A percentile compares a stretch with the other conserved stretches of the same genome.
These are phyloP conservation scores for Penicillium sp. DNA, from an alignment of 2,329 filamentous ascomycete species.

Conservation along the genomic window DNA sequence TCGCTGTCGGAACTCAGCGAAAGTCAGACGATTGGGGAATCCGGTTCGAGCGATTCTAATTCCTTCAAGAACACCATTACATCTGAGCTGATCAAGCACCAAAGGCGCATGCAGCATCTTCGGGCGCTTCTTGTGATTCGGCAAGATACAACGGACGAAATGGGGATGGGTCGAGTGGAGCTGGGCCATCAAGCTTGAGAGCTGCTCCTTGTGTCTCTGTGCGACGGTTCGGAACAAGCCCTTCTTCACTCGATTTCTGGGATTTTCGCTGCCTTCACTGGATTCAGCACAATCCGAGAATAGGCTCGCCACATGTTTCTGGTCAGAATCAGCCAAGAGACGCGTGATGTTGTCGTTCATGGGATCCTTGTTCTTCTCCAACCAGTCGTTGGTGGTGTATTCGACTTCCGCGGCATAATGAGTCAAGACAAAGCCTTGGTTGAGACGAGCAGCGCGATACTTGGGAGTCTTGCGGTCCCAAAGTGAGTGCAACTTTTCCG, in stretches of 20 bases:
- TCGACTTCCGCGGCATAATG: conserved; percentile 98
- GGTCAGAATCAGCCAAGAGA: conserved; percentile 75
- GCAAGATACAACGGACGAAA: conserved; percentile 95
- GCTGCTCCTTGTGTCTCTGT: conserved; percentile 94
- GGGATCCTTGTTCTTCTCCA: conserved; percentile 99
- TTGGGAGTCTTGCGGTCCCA: conserved; percentile 97
- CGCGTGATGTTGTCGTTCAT: conserved; percentile 95
- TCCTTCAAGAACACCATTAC: conserved; percentile 98
- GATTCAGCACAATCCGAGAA: conserved; percentile 84
- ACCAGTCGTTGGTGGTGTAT: conserved; percentile 90
- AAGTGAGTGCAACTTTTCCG: conserved; percentile 91
- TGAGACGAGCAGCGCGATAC: conserved; percentile 82
- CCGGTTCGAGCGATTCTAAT: conserved; percentile 96
- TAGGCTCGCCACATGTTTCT: conserved; percentile 77
- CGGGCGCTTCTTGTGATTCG: conserved; percentile 94
- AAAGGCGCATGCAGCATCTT: conserved; percentile 89
- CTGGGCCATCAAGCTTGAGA: conserved; percentile 93
- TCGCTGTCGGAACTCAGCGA: conserved; percentile 89
- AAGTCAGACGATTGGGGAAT: conserved; percentile 89
- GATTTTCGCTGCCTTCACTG: conserved; percentile 66
- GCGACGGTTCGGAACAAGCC: conserved; percentile 95
- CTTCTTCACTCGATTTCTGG: conserved; percentile 84
- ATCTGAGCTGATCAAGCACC: conserved; percentile 95
- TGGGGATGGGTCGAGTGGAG: conserved; percentile 95
- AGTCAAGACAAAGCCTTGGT: conserved; percentile 90